Conservation (phyloP, 2,329 filamentous ascomycete species). For the Cladosporium sp. region DNA sequence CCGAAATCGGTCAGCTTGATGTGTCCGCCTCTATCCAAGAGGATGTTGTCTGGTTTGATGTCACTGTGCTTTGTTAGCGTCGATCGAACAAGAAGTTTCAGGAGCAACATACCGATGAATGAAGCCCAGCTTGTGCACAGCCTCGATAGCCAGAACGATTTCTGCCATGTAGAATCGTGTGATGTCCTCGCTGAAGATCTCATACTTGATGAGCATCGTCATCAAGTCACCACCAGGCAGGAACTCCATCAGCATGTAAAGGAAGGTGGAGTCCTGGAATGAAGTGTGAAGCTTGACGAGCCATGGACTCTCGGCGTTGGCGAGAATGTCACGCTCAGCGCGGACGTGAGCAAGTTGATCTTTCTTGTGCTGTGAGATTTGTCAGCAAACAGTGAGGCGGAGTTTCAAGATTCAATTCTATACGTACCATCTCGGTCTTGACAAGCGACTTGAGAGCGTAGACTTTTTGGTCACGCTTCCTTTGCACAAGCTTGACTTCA, state of each 20-base stretch:
- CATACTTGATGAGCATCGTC: conserved; percentile 99
- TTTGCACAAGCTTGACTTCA: conserved; percentile 95
- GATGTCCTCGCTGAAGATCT: conserved; percentile 98
- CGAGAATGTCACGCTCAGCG: conserved; percentile 94
- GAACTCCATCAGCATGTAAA: conserved; percentile 99
- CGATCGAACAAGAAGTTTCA: not conserved
- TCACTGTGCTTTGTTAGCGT: conserved; percentile 60
- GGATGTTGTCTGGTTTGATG: conserved; percentile 98
- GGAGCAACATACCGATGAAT: conserved; percentile 75
- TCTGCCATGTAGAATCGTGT: conserved; percentile 99
- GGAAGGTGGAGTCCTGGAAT: conserved; percentile 92
- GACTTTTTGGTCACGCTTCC: conserved; percentile 93
- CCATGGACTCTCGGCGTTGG: conserved; percentile 99
- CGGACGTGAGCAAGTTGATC: conserved; percentile 97
- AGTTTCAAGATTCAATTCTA: not conserved
- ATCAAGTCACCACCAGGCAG: conserved; percentile 96
- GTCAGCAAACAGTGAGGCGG: not conserved
- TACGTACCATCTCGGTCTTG: conserved; percentile 84
- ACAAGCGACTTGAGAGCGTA: conserved; percentile 98
- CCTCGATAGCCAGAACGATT: conserved; percentile 96
- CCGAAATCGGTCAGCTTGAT: conserved; percentile 99
- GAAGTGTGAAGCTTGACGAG: conserved; percentile 98
- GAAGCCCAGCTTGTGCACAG: conserved; percentile 95
- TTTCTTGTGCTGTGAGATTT: conserved; percentile 73
- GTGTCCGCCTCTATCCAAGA: conserved; percentile 91